Base-by-base conservation (phyloP, 2,329 filamentous ascomycete species). In the Alternaria consortialis region DNA sequence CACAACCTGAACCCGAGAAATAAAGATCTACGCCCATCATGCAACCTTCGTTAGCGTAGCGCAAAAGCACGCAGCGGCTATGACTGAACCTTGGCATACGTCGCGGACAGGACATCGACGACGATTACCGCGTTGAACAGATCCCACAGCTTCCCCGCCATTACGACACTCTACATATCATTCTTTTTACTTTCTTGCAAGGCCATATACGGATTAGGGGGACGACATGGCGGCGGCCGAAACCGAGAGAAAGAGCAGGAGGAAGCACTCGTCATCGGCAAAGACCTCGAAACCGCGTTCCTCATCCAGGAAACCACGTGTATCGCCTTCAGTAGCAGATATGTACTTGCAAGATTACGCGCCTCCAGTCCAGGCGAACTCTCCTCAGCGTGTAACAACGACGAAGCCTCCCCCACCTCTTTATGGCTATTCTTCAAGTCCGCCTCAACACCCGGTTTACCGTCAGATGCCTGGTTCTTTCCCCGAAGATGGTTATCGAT, bases 361-460 rank as follows among this genome's bases (percentile, higher is more conserved):
- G 29, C 60, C 68, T 44, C 55, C 67, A 5, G 63, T 64, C 8
- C 70, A 68, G 37, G 25, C 58, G 58, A 32, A 55, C 23, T 48
- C 40, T 29, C 40, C 56, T 13, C 65, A 69, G 47, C 61, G 62
- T 48, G 36, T 54, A n/a, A 42, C 57, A 20, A 17, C 52, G 25
- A 53, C 47, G 13, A 55, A 55, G 25, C 60, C 64, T 27, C 44
- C 60, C 12, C 63, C 62, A 51, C 44, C 40, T 32, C 51, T 60
- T 47, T 57, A 56, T 27, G 39, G 42, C 9, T 69, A 71, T 58
- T 39, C 63, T 11, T 52, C 62, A 17, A 58, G 66, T 47, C 62
- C 69, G 17, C 66, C 61, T 43, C 62, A 60, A 17, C 64, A 68
- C 55, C 57, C 67, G 20, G 42, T 71, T 7, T 76, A 74, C 53